Evolutionary conservation across 257 asterid genomes (phyloP).

Genomic region (Marsdenia floribunda): DNA sequence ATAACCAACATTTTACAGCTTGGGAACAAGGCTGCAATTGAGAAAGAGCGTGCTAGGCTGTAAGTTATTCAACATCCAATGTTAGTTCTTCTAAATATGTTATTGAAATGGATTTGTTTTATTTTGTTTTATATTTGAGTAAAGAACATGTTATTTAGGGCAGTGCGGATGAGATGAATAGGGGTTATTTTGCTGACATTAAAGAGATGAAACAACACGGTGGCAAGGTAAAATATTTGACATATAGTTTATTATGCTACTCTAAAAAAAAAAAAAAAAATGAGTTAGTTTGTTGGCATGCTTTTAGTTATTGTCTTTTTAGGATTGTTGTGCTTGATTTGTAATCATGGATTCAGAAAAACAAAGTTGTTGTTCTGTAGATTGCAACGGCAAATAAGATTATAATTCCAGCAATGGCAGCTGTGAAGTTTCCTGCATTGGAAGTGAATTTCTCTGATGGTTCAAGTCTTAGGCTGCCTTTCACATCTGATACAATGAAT

Average conservation of each 20-base stretch:
- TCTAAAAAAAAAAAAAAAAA: background rate
- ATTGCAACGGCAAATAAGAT: conserved; percentile 70
- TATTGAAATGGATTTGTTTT: background rate
- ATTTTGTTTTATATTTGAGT: conserved; percentile 15
- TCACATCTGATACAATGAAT: conserved; percentile 31
- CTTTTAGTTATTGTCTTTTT: background rate
- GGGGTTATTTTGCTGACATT: conserved; percentile 83
- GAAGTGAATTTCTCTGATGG: conserved; percentile 58
- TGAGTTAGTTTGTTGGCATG: background rate
- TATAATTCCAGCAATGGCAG: conserved; percentile 57
- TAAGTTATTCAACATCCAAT: conserved; percentile 37
- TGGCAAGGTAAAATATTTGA: conserved; percentile 66
- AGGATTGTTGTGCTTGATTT: conserved; percentile 2
- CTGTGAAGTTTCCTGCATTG: conserved; percentile 72
- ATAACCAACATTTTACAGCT: conserved; percentile 37
- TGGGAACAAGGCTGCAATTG: conserved; percentile 64
- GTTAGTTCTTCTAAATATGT: background rate
- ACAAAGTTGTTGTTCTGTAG: conserved; percentile 32
- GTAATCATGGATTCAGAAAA: conserved; percentile 10
- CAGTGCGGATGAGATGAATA: conserved; percentile 91
- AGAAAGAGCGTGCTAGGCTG: conserved; percentile 84
- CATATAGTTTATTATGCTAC: background rate
- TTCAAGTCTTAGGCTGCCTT: conserved; percentile 56
- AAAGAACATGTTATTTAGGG: conserved; percentile 42
- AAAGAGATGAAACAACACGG: conserved; percentile 68